phyloP scores from a whole-genome alignment of 2,329 filamentous ascomycete species.

The Colletotrichum agaves region DNA sequence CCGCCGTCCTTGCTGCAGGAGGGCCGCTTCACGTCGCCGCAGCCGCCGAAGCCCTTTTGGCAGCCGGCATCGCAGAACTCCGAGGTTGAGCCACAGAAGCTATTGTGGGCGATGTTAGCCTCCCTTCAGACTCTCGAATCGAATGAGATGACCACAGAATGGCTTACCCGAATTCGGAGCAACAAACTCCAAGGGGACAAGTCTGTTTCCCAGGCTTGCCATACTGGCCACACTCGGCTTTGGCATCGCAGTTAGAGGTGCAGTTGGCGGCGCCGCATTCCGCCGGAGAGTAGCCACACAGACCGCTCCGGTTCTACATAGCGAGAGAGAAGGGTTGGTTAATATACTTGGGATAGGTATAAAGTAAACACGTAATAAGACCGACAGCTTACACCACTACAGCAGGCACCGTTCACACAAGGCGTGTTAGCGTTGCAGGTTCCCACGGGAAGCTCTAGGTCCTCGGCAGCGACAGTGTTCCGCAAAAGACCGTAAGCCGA shows the following conservation, averaged over 20 bases:
- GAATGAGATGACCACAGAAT: too few relatives aligned
- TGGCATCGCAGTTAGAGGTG: conserved; percentile 49
- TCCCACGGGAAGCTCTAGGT: conserved; percentile 12
- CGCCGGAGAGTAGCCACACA: conserved; percentile 9
- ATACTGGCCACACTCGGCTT: conserved; percentile 49
- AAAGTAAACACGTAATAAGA: background rate
- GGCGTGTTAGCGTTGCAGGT: conserved; percentile 38
- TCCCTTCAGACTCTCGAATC: too few relatives aligned
- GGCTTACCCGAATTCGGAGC: conserved; percentile 44
- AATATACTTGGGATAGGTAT: too few relatives aligned
- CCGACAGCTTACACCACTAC: conserved; percentile 23
- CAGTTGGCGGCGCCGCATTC: conserved; percentile 35
- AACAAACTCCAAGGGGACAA: conserved; percentile 47
- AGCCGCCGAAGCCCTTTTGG: conserved; percentile 7
- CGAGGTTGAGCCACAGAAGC: conserved; percentile 10
- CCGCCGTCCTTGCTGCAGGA: conserved; percentile 12
- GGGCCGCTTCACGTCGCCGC: background rate
- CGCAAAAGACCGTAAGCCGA: conserved; percentile 10
- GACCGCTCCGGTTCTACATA: background rate
- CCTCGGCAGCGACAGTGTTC: background rate
- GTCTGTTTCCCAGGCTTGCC: conserved; percentile 33
- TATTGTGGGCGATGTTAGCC: too few relatives aligned
- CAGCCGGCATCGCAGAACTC: conserved; percentile 19
- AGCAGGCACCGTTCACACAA: conserved; percentile 42
- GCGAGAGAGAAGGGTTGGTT: too few relatives aligned